phyloP scores from a whole-genome alignment of 257 asterid species.

The Striga asiatica region DNA sequence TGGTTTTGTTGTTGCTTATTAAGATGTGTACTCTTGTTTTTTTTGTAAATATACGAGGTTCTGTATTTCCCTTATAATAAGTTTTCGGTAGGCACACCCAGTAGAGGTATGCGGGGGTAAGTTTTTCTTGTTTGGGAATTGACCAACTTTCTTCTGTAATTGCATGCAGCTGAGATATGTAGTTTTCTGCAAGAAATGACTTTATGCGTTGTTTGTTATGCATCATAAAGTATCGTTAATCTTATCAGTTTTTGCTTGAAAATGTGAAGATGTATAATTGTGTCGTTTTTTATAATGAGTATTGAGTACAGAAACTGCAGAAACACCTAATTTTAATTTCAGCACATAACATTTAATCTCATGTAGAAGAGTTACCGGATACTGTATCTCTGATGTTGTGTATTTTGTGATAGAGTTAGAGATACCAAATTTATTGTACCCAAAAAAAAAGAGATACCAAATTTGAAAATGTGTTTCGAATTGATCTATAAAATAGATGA shows the following conservation, averaged over 20 bases:
- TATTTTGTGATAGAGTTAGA: too few species aligned
- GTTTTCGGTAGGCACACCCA: too few species aligned
- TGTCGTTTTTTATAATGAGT: background rate
- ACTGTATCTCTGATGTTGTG: background rate
- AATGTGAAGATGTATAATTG: background rate
- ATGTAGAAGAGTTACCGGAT: background rate
- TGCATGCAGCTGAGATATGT: background rate
- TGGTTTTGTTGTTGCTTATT: background rate
- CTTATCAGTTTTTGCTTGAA: background rate
- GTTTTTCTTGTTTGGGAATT: background rate
- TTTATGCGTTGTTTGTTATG: background rate
- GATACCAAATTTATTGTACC: too few species aligned
- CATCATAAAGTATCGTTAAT: background rate
- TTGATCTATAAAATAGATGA: too few species aligned
- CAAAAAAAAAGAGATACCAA: too few species aligned
- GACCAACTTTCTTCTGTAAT: background rate
- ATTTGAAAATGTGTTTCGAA: too few species aligned
- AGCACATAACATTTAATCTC: background rate
- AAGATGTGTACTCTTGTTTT: background rate
- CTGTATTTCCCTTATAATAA: too few species aligned
- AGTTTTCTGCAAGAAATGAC: background rate
- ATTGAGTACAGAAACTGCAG: background rate
- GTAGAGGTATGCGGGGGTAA: constrained; percentile 7
- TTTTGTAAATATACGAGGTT: background rate
- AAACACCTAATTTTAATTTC: background rate